Conservation (phyloP, 352 stramenopile species). For the Hyaloperonospora arabidopsidis region DNA sequence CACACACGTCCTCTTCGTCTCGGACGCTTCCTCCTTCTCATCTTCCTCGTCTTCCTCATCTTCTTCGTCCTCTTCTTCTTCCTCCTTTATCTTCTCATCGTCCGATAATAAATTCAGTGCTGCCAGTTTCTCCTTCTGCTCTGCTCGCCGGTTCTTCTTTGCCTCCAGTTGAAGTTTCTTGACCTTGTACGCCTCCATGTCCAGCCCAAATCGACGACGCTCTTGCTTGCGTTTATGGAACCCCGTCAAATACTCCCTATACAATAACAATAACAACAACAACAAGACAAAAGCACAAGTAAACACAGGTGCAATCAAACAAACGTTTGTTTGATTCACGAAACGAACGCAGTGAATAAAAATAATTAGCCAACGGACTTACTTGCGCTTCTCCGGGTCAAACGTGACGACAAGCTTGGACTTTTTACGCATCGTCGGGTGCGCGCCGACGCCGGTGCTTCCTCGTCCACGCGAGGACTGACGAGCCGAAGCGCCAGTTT, state of each 20-base stretch:
- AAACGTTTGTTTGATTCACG: too few relatives aligned
- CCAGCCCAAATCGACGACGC: constrained; percentile 71
- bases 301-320: too few relatives aligned
- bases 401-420: constrained; percentile 85
- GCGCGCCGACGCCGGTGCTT: constrained; percentile 22
- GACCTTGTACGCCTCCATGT: constrained; percentile 87
- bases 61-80: constrained; percentile 26
- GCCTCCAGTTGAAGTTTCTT: constrained; percentile 75
- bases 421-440: constrained; percentile 60
- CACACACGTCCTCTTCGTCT: constrained; percentile 21
- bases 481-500: constrained; percentile 22
- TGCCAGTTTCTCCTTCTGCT: constrained; percentile 67
- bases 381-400: constrained; percentile 83
- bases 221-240: constrained; percentile 87
- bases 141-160: constrained; percentile 73
- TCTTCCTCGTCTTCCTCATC: constrained; percentile 27
- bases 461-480: constrained; percentile 21
- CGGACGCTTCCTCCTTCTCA: constrained; percentile 22
- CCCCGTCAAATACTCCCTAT: constrained; percentile 80
- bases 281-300: background rate
- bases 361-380: too few relatives aligned
- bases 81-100: constrained; percentile 34
- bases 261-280: constrained; percentile 1
- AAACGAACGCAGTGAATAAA: too few relatives aligned
- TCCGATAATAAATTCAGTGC: constrained; percentile 44